Conservation (phyloP, 2,329 filamentous ascomycete species). For the Parafenestella ontariensis region DNA sequence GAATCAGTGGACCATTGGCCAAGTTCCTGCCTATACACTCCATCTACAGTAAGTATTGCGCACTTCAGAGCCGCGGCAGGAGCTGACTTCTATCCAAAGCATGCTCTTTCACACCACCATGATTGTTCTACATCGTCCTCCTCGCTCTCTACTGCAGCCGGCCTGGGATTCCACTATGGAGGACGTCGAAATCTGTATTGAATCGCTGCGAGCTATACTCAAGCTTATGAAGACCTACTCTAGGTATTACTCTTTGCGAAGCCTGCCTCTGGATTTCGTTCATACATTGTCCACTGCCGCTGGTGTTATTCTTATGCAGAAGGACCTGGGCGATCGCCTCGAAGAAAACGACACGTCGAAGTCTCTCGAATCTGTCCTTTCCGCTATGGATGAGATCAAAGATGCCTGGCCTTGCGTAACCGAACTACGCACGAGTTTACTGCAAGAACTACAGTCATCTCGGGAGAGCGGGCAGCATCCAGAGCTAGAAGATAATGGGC, state of each 20-base stretch:
- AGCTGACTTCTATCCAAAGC: slow-evolving; percentile 8
- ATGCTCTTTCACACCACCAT: slow-evolving; percentile 61
- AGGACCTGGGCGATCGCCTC: too few species aligned
- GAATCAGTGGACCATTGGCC: slow-evolving; percentile 60
- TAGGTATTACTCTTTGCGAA: slow-evolving; percentile 54
- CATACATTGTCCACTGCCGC: neutral
- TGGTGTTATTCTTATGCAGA: too few species aligned
- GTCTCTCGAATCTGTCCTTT: too few species aligned
- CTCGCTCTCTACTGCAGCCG: slow-evolving; percentile 53
- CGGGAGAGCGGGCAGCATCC: too few species aligned
- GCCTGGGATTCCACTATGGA: slow-evolving; percentile 51
- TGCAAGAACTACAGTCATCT: too few species aligned
- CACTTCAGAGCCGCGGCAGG: too few species aligned
- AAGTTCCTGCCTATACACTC: slow-evolving; percentile 56
- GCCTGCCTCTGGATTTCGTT: slow-evolving; percentile 28
- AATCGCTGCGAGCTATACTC: slow-evolving; percentile 56
- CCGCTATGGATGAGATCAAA: too few species aligned
- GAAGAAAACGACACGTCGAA: too few species aligned
- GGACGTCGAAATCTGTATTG: slow-evolving; percentile 60
- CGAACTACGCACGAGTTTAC: too few species aligned
- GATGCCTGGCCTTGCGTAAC: too few species aligned
- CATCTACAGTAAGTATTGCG: slow-evolving; percentile 51
- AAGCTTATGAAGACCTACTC: slow-evolving; percentile 55
- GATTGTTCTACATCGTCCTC: slow-evolving; percentile 61
- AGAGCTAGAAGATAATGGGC: too few species aligned